Conservation (phyloP, 192 early-diverging fungal species). For the Powellomyces hirtus region DNA sequence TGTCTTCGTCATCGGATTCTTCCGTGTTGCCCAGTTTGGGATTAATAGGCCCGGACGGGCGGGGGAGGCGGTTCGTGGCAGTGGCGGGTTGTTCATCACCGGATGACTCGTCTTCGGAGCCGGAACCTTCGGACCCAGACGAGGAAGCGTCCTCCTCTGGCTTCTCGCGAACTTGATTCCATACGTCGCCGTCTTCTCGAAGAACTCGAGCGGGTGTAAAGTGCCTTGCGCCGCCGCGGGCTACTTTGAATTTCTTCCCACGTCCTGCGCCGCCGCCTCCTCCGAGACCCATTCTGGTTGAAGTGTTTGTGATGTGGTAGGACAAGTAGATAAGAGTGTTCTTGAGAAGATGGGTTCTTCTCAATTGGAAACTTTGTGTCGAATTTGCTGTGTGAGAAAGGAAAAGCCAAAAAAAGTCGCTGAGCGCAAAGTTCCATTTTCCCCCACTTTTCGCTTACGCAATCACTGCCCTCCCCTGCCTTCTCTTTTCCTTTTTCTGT, state of each 20-base stretch:
- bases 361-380: too few species aligned
- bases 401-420: too few species aligned
- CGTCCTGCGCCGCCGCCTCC: not conserved
- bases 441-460: too few species aligned
- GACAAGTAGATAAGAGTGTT: too few species aligned
- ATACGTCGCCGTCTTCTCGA: constrained; percentile 17
- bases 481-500: too few species aligned
- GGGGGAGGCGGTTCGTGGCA: not conserved
- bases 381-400: too few species aligned
- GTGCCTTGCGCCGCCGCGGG: constrained; percentile 23
- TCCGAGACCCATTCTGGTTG: constrained; percentile 9
- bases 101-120: constrained; percentile 19
- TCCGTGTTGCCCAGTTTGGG: constrained; percentile 20
- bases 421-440: too few species aligned
- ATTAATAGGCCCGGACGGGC: constrained; percentile 4
- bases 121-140: constrained; percentile 6
- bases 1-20: not conserved
- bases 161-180: constrained; percentile 11
- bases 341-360: too few species aligned
- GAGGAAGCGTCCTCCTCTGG: not conserved
- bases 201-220: constrained; percentile 32
- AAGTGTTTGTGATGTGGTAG: too few species aligned
- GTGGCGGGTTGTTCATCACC: constrained; percentile 20
- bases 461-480: too few species aligned
- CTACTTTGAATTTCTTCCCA: not conserved